Evolutionary conservation across 495 filamentous ascomycete genomes (phyloP).

Genomic region (Daldinia decipiens): DNA sequence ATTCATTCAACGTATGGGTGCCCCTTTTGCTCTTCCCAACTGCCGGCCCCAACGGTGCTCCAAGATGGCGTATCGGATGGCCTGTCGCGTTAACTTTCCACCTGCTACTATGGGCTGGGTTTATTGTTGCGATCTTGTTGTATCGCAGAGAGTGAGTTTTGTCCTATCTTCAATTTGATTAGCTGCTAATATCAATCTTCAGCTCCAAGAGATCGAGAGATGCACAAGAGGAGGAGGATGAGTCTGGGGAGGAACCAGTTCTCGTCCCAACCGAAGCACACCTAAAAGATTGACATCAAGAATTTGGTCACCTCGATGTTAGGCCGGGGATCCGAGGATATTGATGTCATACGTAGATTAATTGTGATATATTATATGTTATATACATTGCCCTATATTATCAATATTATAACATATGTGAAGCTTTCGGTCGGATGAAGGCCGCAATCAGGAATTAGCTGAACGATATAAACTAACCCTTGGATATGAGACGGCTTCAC

Average conservation of each 20-base stretch:
- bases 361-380: neutral
- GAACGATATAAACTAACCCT: neutral
- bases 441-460: neutral
- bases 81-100: conserved; percentile 55
- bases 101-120: conserved; percentile 56
- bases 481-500: neutral
- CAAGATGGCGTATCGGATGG: conserved; percentile 59
- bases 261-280: conserved; percentile 22
- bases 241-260: conserved; percentile 28
- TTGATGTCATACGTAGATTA: neutral
- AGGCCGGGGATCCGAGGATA: neutral
- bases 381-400: neutral
- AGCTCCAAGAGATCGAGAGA: conserved; percentile 15
- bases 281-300: conserved; percentile 15
- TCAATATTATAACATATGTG: neutral
- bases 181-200: conserved; percentile 2
- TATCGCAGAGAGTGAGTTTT: conserved; percentile 49
- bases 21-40: conserved; percentile 58
- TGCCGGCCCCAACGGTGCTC: conserved; percentile 56
- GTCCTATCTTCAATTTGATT: neutral
- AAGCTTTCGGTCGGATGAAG: neutral
- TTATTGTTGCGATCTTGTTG: conserved; percentile 51
- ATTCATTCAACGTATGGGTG: conserved; percentile 61
- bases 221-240: neutral
- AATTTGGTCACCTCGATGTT: neutral